Base-by-base conservation (phyloP, 805 yeast species). In the Phaffomyces opuntiae region DNA sequence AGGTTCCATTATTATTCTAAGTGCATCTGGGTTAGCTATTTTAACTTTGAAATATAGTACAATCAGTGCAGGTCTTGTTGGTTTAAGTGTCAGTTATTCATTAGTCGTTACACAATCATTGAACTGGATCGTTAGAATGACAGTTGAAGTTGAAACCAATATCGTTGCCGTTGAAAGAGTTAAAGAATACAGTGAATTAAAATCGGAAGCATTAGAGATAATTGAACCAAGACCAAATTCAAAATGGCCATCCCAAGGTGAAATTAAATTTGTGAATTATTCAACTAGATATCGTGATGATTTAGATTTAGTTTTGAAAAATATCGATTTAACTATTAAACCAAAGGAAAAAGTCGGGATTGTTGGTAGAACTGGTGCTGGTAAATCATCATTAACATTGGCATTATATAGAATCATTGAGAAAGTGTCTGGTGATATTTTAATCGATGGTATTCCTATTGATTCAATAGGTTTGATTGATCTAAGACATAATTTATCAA, bases 61-160 rank as follows among this genome's bases (percentile, higher is more conserved):
- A 17, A 74, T 91, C 27, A 77, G 89, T 19, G 89, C 96, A 16
- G 99, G 99, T 67, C 69, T 87, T 60, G 90, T 90, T 58, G 99
- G 99, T 73, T 73, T 93, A 56, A 83, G 96, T 21, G 85, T 93
- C 56, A 84, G 95, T 40, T 95, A 93, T 66, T 91, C 99, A 3
- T 73, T 93, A 51, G 96, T 88, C 64, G 77, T 90, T 49, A 93
- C 99, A 0, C 96, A 89, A 66, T 77, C 96, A 0, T 75, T 93
- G 66, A 91, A 89, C 65, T 91, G 97, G 97, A 88, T 93, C 66
- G 98, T 93, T 29, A 78, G 99, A 68, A 91, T 90, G 98, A 87
- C 97, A 0, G 99, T 93, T 38, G 99, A 93, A 57, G 96, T 93
- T 39, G 99, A 93, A 66, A 89, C 97, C 12, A 91, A 89, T 65